Evolutionary conservation across 2,329 filamentous ascomycete genomes (phyloP), one percentile per base, ranked within the genome.

Genomic region (Fusarium siculi): DNA sequence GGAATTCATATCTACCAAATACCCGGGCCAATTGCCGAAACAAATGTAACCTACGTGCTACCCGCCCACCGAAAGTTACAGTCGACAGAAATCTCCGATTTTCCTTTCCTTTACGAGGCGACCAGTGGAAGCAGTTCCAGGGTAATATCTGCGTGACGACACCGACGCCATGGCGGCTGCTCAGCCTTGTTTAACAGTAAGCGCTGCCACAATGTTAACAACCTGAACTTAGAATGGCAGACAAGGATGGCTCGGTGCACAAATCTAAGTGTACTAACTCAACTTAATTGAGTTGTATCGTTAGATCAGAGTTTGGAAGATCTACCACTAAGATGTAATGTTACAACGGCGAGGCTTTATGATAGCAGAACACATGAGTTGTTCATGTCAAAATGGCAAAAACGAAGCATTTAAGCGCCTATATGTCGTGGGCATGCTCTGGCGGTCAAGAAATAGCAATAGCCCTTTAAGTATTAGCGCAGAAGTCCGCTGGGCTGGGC

Each of bases 141-240:
- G 47, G 52, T 44, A 37, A 30, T 47, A 39, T 58, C 46, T 70
- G 70, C 37, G 55, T 61, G 52, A 73, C 69, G 21, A 53, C 50
- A 49, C 47, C 42, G 25, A 49, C 61, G 73, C 61, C 73, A 74
- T 75, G 59, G 58, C 47, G 67, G 63, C 42, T 63, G 67, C 65
- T 75, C 74, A 76, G 73, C 70, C 70, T 61, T 74, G 74, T 54
- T 70, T 18, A 56, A 57, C 30, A 37, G 57, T 58, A 56, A 63
- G 50, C 61, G 55, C 60, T 47, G 44, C 43, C 44, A 23, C 23
- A 16, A 37, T 61, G 34, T 54, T 34, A 34, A 40, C 21, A n/a
- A 50, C 32, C 25, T 47, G 18, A 57, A 47, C 25, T 32, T 47
- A 32, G 16, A 42, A 43, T 40, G 28, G 9, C 14, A 28, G 34